Evolutionary conservation across 768 basidiomycete genomes (phyloP), one percentile per base, ranked within the genome.

Genomic region (Aureoboletus auriporus): DNA sequence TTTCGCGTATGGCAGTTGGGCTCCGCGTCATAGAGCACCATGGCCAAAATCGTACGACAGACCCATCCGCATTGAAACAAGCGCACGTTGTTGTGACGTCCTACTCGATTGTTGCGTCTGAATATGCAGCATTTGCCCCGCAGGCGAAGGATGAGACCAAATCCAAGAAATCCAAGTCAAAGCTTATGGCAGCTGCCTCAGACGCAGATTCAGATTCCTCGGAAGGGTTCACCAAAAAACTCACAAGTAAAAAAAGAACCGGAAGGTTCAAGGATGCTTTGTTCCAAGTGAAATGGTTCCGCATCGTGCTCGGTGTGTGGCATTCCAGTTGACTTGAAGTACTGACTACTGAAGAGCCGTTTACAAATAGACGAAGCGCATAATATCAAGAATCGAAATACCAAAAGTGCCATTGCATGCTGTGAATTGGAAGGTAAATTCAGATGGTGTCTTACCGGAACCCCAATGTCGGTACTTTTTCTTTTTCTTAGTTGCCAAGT

Each of bases 361-460:
- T 13, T 10, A 1, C 28, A 39, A 16, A n/a, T 44, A 89, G 93
- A 96, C 60, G 93, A 96, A 61, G 93, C 93, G 0, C 93, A 96
- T 63, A 89, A 86, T 57, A 95, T 96, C 72, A 95, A 94, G 74
- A 92, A 93, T 59, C 75, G 80, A 42, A 83, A 75, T 31, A 89
- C 86, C 0, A 88, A 91, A 60, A 79, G 79, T 28, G 82, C 90
- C 3, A 72, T 83, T 33, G 92, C 89, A 0, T 91, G 90, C 51
- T 88, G 82, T 51, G 86, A 75, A 6, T 72, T 95, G n/a, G 66
- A 83, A 40, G 77, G 79, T 12, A 89, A 87, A 59, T 93, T 78
- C 65, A 75, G 89, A 45, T 96, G 93, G 93, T 89, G 86, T 64
- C 69, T 94, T 47, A 93, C 90, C 6, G 93, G 87, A 27, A 89